These are phyloP conservation scores for Aspergillus pseudotamarii DNA, from an alignment of 2,329 filamentous ascomycete genomes.

Conservation along the genomic window DNA sequence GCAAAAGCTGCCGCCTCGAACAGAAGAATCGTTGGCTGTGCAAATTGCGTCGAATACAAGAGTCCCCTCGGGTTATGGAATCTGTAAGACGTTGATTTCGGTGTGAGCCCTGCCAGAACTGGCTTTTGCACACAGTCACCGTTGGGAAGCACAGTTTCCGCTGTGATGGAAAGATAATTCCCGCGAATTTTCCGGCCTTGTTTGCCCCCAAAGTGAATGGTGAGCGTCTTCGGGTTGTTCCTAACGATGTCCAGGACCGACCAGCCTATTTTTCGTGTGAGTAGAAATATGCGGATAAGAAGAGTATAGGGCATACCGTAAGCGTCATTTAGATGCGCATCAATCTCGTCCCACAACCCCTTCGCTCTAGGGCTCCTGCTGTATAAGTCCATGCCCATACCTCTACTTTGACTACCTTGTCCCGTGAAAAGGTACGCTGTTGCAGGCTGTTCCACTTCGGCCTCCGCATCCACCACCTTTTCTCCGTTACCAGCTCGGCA, in stretches of 20 bases:
- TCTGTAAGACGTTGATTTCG: constrained; percentile 89
- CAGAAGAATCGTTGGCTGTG: constrained; percentile 88
- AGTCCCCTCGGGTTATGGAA: constrained; percentile 93
- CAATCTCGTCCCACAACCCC: constrained; percentile 92
- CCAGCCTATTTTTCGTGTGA: constrained; percentile 52
- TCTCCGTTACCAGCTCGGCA: constrained; percentile 90
- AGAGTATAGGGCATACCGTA: constrained; percentile 66
- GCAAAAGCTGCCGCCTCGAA: constrained; percentile 99
- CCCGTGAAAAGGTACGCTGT: constrained; percentile 96
- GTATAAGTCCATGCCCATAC: constrained; percentile 99
- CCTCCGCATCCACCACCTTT: constrained; percentile 88
- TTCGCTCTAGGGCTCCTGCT: constrained; percentile 85
- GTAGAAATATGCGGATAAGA: not conserved
- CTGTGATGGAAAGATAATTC: constrained; percentile 91
- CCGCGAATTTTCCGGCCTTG: constrained; percentile 92
- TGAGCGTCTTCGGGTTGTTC: constrained; percentile 97
- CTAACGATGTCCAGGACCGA: constrained; percentile 96
- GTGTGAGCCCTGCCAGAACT: constrained; percentile 82
- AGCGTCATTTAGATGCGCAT: constrained; percentile 93
- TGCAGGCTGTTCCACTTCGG: constrained; percentile 92
- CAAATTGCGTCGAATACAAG: constrained; percentile 94
- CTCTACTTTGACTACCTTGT: constrained; percentile 95
- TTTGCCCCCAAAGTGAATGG: constrained; percentile 92
- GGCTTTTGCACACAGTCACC: constrained; percentile 85
- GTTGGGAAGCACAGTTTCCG: constrained; percentile 13